Conservation (phyloP, 106 monocot species). For the Agapanthus africanus region DNA sequence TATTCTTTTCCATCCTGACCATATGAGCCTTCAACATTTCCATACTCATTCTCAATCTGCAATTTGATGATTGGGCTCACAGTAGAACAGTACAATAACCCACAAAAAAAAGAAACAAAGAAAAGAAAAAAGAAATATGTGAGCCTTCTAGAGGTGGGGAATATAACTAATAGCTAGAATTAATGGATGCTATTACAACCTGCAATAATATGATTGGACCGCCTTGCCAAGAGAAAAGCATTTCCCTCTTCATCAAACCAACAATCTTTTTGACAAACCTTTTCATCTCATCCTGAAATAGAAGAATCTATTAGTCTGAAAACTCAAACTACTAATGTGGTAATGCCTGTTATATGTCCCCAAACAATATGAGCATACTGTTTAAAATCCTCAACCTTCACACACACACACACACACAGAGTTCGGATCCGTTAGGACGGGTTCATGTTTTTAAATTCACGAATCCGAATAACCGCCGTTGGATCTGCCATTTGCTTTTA, state of each 20-base stretch:
- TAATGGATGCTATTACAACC: conserved; percentile 32
- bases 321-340: not conserved
- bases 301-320: not conserved
- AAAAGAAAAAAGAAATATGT: too few relatives aligned
- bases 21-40: conserved; percentile 73
- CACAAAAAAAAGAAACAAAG: too few relatives aligned
- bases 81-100: not conserved
- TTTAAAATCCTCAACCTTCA: too few relatives aligned
- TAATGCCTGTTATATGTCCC: too few relatives aligned
- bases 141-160: not conserved
- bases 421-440: too few relatives aligned
- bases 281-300: conserved; percentile 79
- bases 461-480: too few relatives aligned
- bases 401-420: too few relatives aligned
- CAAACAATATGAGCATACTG: too few relatives aligned
- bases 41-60: conserved; percentile 99
- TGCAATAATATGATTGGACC: conserved; percentile 93
- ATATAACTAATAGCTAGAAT: not conserved
- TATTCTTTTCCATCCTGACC: conserved; percentile 76
- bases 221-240: conserved; percentile 98
- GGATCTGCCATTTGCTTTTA: too few relatives aligned
- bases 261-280: conserved; percentile 82
- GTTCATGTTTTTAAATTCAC: too few relatives aligned
- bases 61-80: conserved; percentile 9
- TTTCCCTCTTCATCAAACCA: conserved; percentile 73